These are phyloP conservation scores for Saccharomycopsis lassenensis DNA, from an alignment of 805 yeast genomes.

Conservation along the genomic window DNA sequence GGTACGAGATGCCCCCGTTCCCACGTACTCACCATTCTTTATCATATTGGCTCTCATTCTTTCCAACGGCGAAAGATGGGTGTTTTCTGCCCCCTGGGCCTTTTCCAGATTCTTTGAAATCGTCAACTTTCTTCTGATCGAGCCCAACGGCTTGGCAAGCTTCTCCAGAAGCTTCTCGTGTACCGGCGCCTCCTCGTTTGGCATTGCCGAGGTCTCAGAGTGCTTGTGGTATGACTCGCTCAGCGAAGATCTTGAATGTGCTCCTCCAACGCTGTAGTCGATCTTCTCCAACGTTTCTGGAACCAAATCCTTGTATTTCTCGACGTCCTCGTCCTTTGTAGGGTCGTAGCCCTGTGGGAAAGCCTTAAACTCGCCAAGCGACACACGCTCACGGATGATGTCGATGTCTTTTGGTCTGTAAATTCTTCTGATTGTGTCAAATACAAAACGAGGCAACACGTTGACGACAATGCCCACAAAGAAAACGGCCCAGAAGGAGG, in stretches of 20 bases:
- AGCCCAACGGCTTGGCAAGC: conserved; percentile 19
- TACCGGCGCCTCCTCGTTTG: too few species aligned
- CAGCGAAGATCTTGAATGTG: too few species aligned
- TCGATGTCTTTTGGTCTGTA: conserved; percentile 59
- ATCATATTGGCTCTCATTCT: conserved; percentile 16
- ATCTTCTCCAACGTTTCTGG: too few species aligned
- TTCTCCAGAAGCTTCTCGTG: too few species aligned
- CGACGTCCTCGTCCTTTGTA: conserved; percentile 69
- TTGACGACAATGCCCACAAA: conserved; percentile 55
- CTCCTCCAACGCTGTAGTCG: too few species aligned
- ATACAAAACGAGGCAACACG: conserved; percentile 55
- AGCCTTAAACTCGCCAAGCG: conserved; percentile 52
- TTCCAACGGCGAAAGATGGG: conserved; percentile 10
- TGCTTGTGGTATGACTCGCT: too few species aligned
- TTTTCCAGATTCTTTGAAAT: conserved; percentile 5
- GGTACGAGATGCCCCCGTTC: conserved; percentile 26
- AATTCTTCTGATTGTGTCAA: conserved; percentile 43
- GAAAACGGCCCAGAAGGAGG: conserved; percentile 57
- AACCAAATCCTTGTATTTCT: too few species aligned
- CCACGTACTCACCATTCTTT: conserved; percentile 14
- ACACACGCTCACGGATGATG: conserved; percentile 61
- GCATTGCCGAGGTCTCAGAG: too few species aligned
- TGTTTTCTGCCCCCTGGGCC: neutral
- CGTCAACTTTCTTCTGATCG: conserved; percentile 16
- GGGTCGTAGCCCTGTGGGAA: conserved; percentile 69